Base-by-base conservation (phyloP, 2,329 filamentous ascomycete genomes). In the Diaporthe sp. region DNA sequence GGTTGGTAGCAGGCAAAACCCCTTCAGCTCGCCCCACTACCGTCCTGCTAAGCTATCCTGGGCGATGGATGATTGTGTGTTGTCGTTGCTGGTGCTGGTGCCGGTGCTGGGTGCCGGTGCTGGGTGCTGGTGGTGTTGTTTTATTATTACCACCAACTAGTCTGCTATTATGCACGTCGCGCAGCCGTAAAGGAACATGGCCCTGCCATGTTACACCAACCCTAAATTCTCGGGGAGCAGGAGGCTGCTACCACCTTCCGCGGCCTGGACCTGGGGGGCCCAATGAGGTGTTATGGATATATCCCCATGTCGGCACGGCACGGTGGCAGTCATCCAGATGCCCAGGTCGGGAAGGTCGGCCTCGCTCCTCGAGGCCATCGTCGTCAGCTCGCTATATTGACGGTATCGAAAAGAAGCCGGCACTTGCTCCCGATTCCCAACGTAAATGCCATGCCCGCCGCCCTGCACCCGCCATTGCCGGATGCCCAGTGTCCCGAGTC, bases 241-340 rank as follows among this genome's bases (percentile, higher is more conserved):
- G 61, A 50, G 61, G 44, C 61, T 66, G 61, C 63, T 66, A 51
- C 63, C 44, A 66, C 63, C 63, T 51, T 66, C 63, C 44, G 63
- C 44, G 44, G n/a, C 63, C 30, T 51, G 63, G 13, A 27, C 44
- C 63, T 51, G 44, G 63, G 44, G 63, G 63, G 63, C 44, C 63
- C 63, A 66, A 66, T 66, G 63, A 66, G 63, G 44, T 66, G 63
- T 66, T 51, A 66, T 66, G 63, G 63, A 66, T 66, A 66, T 66
- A 66, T 51, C 37, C 63, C 63, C 63, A 32, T 66, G 63, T 66
- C 63, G 30, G 30, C 63, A 66, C 63, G 63, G 63, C 63, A 66
- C 63, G 61, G 61, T 66, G 61, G 61, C 61, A 66, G 61, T 66
- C 61, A 61, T 61, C 61, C 61, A 25, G 27, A 35, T 66, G 63